Percentiles rank a stretch among this genome's conserved stretches.
Conservation (phyloP, 176 grass and related monocot genomes). For the Carex kokanica region DNA sequence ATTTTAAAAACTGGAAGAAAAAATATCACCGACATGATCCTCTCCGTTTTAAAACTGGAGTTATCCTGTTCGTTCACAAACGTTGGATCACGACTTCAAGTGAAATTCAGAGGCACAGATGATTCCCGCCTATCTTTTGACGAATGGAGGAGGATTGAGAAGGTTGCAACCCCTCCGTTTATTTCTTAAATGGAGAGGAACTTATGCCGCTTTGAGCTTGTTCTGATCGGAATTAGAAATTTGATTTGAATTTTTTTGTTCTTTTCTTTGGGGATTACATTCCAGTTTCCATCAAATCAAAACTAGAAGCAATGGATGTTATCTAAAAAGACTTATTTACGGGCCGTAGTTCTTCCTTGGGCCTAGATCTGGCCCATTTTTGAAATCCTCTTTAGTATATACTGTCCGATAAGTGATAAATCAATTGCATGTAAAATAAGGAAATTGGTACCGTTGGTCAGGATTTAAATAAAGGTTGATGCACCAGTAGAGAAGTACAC, state of each 20-base stretch:
- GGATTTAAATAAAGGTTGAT: no score
- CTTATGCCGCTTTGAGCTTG: background rate
- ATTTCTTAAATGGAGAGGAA: background rate
- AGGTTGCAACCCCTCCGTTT: background rate
- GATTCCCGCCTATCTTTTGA: background rate
- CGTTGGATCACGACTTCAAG: background rate
- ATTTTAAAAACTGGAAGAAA: background rate
- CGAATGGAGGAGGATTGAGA: background rate
- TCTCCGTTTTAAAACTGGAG: background rate
- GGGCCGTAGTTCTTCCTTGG: background rate
- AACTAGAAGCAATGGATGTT: background rate
- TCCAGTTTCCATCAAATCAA: background rate
- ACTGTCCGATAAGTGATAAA: no score
- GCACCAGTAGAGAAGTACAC: no score
- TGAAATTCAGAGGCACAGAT: background rate
- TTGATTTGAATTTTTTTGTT: background rate
- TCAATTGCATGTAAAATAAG: no score
- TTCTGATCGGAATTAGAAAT: background rate
- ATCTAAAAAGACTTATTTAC: background rate
- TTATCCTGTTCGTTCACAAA: background rate
- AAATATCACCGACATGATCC: background rate
- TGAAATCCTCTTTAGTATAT: background rate
- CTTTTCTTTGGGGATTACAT: background rate
- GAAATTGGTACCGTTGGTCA: no score
- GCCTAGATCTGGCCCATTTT: background rate